Conservation (phyloP, 2,329 filamentous ascomycete genomes). For the Metarhizium humberi region DNA sequence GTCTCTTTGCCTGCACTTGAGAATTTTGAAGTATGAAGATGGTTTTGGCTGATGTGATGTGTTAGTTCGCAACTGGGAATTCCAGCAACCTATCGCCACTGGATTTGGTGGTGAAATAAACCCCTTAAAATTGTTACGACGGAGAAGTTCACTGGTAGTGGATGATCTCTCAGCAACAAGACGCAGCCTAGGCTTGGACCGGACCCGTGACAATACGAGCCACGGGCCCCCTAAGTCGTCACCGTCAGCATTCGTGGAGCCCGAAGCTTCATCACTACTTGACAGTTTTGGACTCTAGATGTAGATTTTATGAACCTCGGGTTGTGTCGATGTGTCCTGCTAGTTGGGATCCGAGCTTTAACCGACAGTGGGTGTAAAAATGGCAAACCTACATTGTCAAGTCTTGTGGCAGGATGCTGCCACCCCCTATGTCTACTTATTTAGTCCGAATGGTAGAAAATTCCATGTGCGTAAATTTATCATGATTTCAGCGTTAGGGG, state of each 20-base stretch:
- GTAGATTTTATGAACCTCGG: neutral
- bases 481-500: too few species aligned
- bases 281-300: slow-evolving; percentile 84
- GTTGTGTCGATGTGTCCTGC: neutral
- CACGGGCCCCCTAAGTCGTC: slow-evolving; percentile 37
- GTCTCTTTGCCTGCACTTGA: neutral
- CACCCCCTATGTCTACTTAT: neutral
- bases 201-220: slow-evolving; percentile 11
- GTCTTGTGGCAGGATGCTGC: neutral
- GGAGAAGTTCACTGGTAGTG: slow-evolving; percentile 70
- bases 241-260: slow-evolving; percentile 80
- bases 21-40: neutral
- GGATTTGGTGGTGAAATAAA: slow-evolving; percentile 43
- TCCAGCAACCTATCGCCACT: slow-evolving; percentile 42
- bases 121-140: slow-evolving; percentile 57
- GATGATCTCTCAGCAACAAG: slow-evolving; percentile 54
- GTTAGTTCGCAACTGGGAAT: slow-evolving; percentile 71
- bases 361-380: neutral
- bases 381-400: neutral
- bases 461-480: too few species aligned
- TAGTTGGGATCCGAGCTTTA: neutral
- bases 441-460: too few species aligned
- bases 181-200: slow-evolving; percentile 26
- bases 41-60: neutral
- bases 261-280: slow-evolving; percentile 78